Conservation (phyloP, 805 yeast genomes). For the Cyberlindnera sargentensis region DNA sequence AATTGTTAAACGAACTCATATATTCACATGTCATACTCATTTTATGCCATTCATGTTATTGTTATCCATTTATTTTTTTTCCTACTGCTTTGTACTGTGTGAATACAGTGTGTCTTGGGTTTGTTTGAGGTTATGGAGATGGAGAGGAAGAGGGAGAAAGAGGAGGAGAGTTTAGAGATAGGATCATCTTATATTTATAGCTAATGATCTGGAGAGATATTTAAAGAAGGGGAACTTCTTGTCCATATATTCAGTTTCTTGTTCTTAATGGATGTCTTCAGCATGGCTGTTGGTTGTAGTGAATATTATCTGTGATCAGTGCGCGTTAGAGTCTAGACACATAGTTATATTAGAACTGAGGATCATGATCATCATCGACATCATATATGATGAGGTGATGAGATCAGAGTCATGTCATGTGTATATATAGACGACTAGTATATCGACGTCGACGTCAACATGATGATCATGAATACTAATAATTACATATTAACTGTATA, state of each 20-base stretch:
- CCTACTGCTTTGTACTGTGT: slow-evolving; percentile 1
- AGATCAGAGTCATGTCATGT: too few species aligned
- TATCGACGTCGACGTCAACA: too few species aligned
- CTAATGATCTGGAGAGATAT: slow-evolving; percentile 8
- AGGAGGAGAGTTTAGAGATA: neutral
- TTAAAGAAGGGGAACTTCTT: slow-evolving; percentile 4
- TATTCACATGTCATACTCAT: neutral
- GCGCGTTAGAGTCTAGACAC: too few species aligned
- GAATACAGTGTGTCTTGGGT: neutral
- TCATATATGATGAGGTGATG: too few species aligned
- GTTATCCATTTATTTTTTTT: slow-evolving; percentile 2
- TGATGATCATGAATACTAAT: too few species aligned
- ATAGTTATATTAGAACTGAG: too few species aligned
- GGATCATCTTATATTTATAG: slow-evolving; percentile 8
- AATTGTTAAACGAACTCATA: neutral
- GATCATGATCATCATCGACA: too few species aligned
- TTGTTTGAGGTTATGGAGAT: neutral
- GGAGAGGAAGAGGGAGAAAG: neutral
- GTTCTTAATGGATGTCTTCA: neutral
- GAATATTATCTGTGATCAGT: too few species aligned
- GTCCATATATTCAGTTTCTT: slow-evolving; percentile 7
- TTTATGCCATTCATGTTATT: slow-evolving; percentile 4
- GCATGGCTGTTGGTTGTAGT: too few species aligned
- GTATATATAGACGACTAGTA: too few species aligned
- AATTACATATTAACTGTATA: too few species aligned